Evolutionary conservation across 768 basidiomycete genomes (phyloP), one percentile per base, ranked within the genome.

Genomic region (Tylopilus sp.): DNA sequence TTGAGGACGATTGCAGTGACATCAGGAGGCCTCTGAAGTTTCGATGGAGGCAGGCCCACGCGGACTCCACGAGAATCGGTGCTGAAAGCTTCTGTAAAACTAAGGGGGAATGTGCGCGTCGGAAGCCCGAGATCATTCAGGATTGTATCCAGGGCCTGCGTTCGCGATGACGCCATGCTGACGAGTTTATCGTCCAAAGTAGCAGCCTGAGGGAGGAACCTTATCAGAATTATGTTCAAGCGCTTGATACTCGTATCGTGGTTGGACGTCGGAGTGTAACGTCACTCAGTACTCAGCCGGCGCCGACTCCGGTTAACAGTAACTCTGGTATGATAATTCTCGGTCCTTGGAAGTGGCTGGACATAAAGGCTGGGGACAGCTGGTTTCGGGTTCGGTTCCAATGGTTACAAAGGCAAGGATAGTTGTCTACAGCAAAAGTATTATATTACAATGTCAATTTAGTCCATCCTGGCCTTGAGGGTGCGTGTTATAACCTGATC

Each of bases 381-480:
- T 17, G 33, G 14, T 14, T 19, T 3, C 2, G 14, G 22, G 13
- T 4, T 24, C 17, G 19, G 11, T 29, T n/a, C 17, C 5, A 36
- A 45, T 50, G 47, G 25, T 37, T 19, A 37, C 40, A 29, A 33
- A 33, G 24, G 28, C 21, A 38, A 54, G 49, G 17, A 41, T n/a
- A 38, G 28, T 48, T 34, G 53, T 62, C 34, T 68, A 68, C 61
- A 57, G 54, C 56, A 59, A 54, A 43, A 50, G 33, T 51, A 50
- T 26, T 47, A 45, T 52, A 50, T 25, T 44, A 36, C 52, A 52
- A 54, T 17, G 45, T 30, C 21, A 29, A 41, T 46, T 76, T 74
- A 98, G 70, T 98, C 95, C 92, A 96, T 94, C 66, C 95, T 82
- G 38, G 83, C 86, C 72, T 92, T 92, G 70, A 98, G 72, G 54